Conservation (phyloP, 2,329 filamentous ascomycete genomes). For the Colletotrichum eremochloae region DNA sequence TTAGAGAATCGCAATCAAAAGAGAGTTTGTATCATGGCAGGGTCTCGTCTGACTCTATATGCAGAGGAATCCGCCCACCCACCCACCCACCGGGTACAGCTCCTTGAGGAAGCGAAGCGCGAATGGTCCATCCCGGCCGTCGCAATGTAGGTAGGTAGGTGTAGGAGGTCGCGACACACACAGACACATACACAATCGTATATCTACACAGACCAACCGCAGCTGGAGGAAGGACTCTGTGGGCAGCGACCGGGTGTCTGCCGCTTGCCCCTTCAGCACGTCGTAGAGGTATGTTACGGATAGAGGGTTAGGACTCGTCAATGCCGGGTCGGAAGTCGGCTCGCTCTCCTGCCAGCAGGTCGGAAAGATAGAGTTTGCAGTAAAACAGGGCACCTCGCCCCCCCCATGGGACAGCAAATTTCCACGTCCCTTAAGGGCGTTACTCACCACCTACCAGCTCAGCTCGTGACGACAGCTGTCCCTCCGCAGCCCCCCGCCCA, state of each 20-base stretch:
- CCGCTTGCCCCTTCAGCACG: conserved; percentile 22
- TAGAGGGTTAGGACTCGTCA: no score
- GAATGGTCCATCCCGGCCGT: conserved; percentile 12
- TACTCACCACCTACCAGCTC: conserved; percentile 1
- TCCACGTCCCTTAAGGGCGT: conserved; percentile 30
- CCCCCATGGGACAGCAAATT: conserved; percentile 33
- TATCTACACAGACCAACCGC: neutral
- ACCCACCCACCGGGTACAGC: neutral
- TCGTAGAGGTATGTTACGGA: no score
- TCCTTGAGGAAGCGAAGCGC: conserved; percentile 7
- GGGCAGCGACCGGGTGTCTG: conserved; percentile 29
- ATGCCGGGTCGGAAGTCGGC: conserved; percentile 40
- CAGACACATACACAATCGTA: neutral
- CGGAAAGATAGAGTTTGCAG: conserved; percentile 39
- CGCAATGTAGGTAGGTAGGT: neutral
- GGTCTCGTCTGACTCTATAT: conserved; percentile 27
- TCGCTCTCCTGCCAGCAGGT: conserved; percentile 30
- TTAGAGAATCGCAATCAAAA: conserved; percentile 26
- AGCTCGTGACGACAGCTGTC: conserved; percentile 29
- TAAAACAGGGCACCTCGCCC: conserved; percentile 41
- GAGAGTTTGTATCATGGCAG: conserved; percentile 38
- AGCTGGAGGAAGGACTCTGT: conserved; percentile 12
- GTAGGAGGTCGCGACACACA: neutral
- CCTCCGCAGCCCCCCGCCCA: neutral
- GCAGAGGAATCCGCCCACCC: conserved; percentile 2